Percentiles rank a stretch among this genome's conserved stretches.
Evolutionary conservation across 768 basidiomycete species (phyloP).

Genomic region (Suillus luteus): DNA sequence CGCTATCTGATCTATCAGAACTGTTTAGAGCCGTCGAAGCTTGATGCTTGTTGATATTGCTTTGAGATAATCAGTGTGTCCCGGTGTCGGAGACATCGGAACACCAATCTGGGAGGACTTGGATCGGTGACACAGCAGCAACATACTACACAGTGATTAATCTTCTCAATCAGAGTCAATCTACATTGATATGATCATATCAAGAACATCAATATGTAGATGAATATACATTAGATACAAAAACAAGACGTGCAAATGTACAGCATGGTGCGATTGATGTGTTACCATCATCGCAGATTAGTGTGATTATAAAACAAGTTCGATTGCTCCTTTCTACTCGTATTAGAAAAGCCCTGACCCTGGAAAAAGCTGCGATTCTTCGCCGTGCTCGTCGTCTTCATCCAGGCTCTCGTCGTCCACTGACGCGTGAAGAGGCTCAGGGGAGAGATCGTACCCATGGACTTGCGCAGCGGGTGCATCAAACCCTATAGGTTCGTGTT

Average conservation of each 20-base stretch:
- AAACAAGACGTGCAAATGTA: conserved; percentile 14
- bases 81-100: not conserved
- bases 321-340: not conserved
- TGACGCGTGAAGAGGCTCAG: conserved; percentile 32
- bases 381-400: conserved; percentile 27
- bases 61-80: not conserved
- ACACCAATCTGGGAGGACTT: not conserved
- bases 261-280: conserved; percentile 20
- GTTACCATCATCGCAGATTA: conserved; percentile 7
- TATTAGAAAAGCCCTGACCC: conserved; percentile 44
- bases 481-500: conserved; percentile 29
- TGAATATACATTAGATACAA: conserved; percentile 27
- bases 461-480: conserved; percentile 21
- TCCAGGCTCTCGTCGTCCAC: conserved; percentile 20
- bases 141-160: not conserved
- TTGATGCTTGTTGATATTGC: not conserved
- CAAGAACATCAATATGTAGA: conserved; percentile 9
- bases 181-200: not conserved
- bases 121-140: not conserved
- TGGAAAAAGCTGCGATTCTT: conserved; percentile 43
- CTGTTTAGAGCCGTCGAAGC: not conserved
- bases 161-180: not conserved
- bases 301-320: conserved; percentile 2
- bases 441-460: conserved; percentile 16
- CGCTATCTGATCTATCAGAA: not conserved